A percentile compares a stretch with the other conserved stretches of the same genome.
These are phyloP conservation scores for Annona cherimola DNA, from an alignment of 164 flowering plant genomes.

Conservation along the genomic window DNA sequence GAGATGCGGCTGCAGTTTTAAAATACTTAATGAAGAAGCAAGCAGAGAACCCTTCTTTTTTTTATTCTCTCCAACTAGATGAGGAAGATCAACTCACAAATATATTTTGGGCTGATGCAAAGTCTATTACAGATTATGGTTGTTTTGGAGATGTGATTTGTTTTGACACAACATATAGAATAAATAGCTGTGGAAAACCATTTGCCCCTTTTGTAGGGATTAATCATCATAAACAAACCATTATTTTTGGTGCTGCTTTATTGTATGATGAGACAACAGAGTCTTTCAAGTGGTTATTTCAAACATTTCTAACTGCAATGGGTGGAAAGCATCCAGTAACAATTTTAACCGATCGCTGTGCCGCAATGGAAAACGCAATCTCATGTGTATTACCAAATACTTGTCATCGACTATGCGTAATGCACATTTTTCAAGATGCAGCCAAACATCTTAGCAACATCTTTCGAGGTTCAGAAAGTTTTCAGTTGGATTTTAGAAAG, in stretches of 20 bases:
- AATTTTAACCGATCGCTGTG: constrained; percentile 11
- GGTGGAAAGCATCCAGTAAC: constrained; percentile 11
- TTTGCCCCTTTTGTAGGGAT: constrained; percentile 20
- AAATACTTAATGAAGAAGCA: constrained; percentile 8
- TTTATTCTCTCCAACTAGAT: constrained; percentile 16
- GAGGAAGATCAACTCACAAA: constrained; percentile 9
- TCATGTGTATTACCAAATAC: constrained; percentile 5
- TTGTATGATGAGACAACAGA: constrained; percentile 13
- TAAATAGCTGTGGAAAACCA: constrained; percentile 7
- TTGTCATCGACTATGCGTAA: constrained; percentile 10
- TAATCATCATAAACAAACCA: constrained; percentile 18
- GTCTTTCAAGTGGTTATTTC: constrained; percentile 17
- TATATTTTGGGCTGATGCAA: constrained; percentile 19
- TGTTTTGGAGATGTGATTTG: constrained; percentile 19
- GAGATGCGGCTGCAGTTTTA: background rate
- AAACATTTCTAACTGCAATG: constrained; percentile 17
- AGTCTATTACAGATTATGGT: constrained; percentile 10
- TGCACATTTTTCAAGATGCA: constrained; percentile 14
- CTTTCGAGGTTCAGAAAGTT: background rate
- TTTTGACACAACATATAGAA: constrained; percentile 14
- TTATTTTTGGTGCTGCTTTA: constrained; percentile 15
- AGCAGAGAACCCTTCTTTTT: constrained; percentile 11
- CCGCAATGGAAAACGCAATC: constrained; percentile 6
- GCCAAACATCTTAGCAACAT: constrained; percentile 6
- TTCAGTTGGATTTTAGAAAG: constrained; percentile 1